Evolutionary conservation across 2,329 filamentous ascomycete genomes (phyloP).

Genomic region (Elsinoe australis): DNA sequence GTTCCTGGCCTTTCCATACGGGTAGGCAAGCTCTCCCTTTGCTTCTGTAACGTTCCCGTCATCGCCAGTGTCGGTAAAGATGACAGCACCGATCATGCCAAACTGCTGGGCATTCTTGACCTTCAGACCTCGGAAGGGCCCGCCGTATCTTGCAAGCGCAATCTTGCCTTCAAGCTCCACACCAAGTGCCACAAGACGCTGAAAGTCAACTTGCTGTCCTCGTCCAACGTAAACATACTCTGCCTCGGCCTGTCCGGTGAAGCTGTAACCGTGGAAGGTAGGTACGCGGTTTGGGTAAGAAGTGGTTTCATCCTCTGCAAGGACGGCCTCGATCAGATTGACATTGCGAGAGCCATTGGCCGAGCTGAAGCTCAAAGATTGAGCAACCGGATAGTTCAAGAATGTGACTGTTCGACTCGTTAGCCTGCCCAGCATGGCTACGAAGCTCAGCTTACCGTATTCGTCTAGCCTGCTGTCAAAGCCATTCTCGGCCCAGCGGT

Average conservation of each 20-base stretch:
- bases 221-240: conserved; percentile 43
- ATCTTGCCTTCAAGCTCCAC: conserved; percentile 43
- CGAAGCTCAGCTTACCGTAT: conserved; percentile 32
- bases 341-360: conserved; percentile 63
- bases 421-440: conserved; percentile 30
- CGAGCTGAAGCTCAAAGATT: conserved; percentile 36
- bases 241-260: conserved; percentile 39
- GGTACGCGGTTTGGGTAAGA: conserved; percentile 65
- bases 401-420: conserved; percentile 35
- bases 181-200: conserved; percentile 34
- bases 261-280: conserved; percentile 43
- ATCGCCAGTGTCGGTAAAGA: conserved; percentile 41
- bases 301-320: conserved; percentile 23
- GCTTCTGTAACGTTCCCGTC: conserved; percentile 42
- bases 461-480: conserved; percentile 35
- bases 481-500: conserved; percentile 40
- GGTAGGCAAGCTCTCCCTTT: conserved; percentile 40
- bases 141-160: conserved; percentile 41
- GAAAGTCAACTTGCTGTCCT: conserved; percentile 39
- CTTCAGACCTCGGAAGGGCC: conserved; percentile 40
- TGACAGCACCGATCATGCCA: conserved; percentile 40
- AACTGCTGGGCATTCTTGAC: conserved; percentile 42
- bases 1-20: conserved; percentile 38
- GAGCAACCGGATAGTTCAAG: conserved; percentile 40
- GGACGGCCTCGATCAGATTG: conserved; percentile 27